Evolutionary conservation across 2,329 filamentous ascomycete genomes (phyloP), one percentile per base, ranked within the genome.

Genomic region (Pseudocercospora eumusae): DNA sequence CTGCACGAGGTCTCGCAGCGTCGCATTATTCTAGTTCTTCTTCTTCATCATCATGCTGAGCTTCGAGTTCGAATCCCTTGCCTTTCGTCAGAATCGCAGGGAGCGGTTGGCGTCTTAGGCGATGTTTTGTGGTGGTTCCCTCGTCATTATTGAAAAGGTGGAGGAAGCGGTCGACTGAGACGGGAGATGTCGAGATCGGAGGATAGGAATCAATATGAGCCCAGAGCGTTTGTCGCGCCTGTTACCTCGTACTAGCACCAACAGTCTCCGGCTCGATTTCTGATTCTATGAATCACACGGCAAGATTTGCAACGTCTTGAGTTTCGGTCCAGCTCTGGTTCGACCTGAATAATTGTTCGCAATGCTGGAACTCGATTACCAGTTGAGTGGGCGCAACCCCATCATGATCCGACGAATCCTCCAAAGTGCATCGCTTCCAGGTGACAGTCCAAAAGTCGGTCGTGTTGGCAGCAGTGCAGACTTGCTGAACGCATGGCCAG

Each of bases 91-190:
- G n/a, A n/a, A n/a, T n/a, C n/a, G n/a, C n/a, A n/a, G n/a, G n/a
- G n/a, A n/a, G n/a, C n/a, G n/a, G n/a, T n/a, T n/a, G n/a, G n/a
- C n/a, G n/a, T n/a, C n/a, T n/a, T n/a, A n/a, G n/a, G 31, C 61
- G 13, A 64, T 63, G 44, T 65, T 72, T 45, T 68, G 67, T 71
- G 66, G 65, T 71, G 66, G 69, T 72, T 73, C 47, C 71, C 71
- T 6, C 66, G 67, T 28, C 52, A 64, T 9, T 72, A 64, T 58
- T 62, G 64, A 2, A 65, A 63, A 60, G 2, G 55, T 69, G 9
- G 49, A 52, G 57, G 10, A 68, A 67, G 58, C 60, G 57, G 6
- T 63, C 63, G 28, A 44, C 59, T 4, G 63, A 67, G 44, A 57
- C 61, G n/a, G 66, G 66, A 10, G 61, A 67, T 27, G 54, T 64